Evolutionary conservation across 2,329 filamentous ascomycete species (phyloP).

Genomic region (Xylaria sp.): DNA sequence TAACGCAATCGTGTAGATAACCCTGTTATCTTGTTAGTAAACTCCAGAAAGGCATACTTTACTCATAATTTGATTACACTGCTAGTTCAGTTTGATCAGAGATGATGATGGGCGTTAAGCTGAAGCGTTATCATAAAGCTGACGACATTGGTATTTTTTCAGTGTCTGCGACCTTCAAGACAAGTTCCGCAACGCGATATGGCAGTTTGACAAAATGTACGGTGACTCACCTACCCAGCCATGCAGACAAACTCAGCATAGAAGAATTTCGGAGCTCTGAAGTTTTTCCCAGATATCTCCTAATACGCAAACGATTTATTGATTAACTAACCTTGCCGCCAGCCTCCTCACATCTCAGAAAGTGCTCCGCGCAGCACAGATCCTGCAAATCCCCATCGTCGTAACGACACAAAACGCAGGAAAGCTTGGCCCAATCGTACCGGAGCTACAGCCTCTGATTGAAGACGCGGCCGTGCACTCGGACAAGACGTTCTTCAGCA

Average conservation of each 20-base stretch:
- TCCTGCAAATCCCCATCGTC: constrained; percentile 80
- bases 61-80: not conserved
- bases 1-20: constrained; percentile 52
- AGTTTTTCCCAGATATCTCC: no score
- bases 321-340: constrained; percentile 5
- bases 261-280: not conserved
- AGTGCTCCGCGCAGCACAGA: constrained; percentile 70
- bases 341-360: constrained; percentile 75
- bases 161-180: constrained; percentile 97
- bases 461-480: constrained; percentile 64
- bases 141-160: constrained; percentile 21
- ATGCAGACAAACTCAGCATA: not conserved
- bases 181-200: constrained; percentile 85
- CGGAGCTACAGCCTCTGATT: constrained; percentile 71
- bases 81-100: not conserved
- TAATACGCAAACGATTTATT: no score
- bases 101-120: not conserved
- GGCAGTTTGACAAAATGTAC: constrained; percentile 85
- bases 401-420: constrained; percentile 85
- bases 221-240: constrained; percentile 38
- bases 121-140: constrained; percentile 19
- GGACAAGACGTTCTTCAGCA: constrained; percentile 93
- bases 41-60: not conserved
- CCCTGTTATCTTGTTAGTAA: constrained; percentile 61
- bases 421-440: constrained; percentile 82